Conservation (phyloP, 2,329 filamentous ascomycete species). For the Rachicladosporium sp. region DNA sequence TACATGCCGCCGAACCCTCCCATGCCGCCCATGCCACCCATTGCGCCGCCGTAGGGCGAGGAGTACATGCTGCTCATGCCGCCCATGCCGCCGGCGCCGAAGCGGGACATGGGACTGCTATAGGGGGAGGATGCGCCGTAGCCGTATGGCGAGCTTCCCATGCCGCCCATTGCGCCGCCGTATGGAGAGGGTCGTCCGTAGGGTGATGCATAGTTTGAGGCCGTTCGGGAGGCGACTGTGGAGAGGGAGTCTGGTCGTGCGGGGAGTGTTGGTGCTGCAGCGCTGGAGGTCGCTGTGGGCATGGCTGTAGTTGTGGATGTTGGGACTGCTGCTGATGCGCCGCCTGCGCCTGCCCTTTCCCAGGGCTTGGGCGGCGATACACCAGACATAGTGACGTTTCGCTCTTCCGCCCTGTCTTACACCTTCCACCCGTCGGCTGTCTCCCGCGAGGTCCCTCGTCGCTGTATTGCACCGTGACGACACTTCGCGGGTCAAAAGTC, state of each 20-base stretch:
- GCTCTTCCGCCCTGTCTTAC: not conserved
- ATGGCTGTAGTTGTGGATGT: slow-evolving; percentile 29
- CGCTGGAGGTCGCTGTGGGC: slow-evolving; percentile 29
- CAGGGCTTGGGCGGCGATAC: slow-evolving; percentile 89
- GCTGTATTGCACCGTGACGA: not conserved
- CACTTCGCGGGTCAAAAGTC: too few relatives aligned
- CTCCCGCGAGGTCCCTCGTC: not conserved
- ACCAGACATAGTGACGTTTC: slow-evolving; percentile 5
- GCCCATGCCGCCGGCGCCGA: slow-evolving; percentile 8
- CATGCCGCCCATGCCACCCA: slow-evolving; percentile 24
- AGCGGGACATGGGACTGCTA: slow-evolving; percentile 6
- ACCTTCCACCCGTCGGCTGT: not conserved
- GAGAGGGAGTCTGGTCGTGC: slow-evolving; percentile 68
- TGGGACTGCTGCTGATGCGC: slow-evolving; percentile 29
- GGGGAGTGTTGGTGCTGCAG: slow-evolving; percentile 56
- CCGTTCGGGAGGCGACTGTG: slow-evolving; percentile 74
- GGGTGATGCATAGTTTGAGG: slow-evolving; percentile 57
- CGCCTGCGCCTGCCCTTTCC: slow-evolving; percentile 63
- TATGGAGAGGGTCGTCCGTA: slow-evolving; percentile 28
- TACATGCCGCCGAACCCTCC: slow-evolving; percentile 34
- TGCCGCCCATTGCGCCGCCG: slow-evolving; percentile 20
- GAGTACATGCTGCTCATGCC: slow-evolving; percentile 23
- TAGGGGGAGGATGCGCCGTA: too few relatives aligned
- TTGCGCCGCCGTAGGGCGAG: slow-evolving; percentile 12
- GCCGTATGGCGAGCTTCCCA: slow-evolving; percentile 32